Percentiles rank a stretch among this genome's conserved stretches.
phyloP scores from a whole-genome alignment of 2,329 filamentous ascomycete genomes.

The Aspergillus sp. region DNA sequence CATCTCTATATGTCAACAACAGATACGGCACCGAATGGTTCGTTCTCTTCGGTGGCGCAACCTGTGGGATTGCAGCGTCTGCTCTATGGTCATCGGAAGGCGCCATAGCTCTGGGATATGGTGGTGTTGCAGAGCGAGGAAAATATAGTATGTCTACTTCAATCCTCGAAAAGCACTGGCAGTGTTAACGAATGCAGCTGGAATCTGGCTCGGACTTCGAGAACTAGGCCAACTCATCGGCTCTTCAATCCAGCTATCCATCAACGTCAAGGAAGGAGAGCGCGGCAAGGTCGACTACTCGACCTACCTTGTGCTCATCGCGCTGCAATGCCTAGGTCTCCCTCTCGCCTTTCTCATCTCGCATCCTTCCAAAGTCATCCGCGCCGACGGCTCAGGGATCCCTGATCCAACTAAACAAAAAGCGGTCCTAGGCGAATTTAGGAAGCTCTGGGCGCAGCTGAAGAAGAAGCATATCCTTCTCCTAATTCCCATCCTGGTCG shows the following conservation, averaged over 20 bases:
- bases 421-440: constrained; percentile 4
- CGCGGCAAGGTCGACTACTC: constrained; percentile 6
- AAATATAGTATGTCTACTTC: neutral
- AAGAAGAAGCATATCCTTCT: constrained; percentile 7
- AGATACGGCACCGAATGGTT: constrained; percentile 7
- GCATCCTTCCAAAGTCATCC: constrained; percentile 5
- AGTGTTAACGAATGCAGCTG: neutral
- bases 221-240: constrained; percentile 11
- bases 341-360: constrained; percentile 4
- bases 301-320: constrained; percentile 5
- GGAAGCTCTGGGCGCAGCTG: constrained; percentile 3
- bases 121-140: constrained; percentile 3
- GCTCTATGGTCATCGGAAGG: constrained; percentile 4
- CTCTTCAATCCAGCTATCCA: constrained; percentile 5
- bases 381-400: neutral
- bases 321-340: constrained; percentile 1
- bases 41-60: constrained; percentile 6
- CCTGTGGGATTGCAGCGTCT: constrained; percentile 7
- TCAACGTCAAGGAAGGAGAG: constrained; percentile 4
- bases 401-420: constrained; percentile 3
- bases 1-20: constrained; percentile 4
- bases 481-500: constrained; percentile 5
- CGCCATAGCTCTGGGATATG: constrained; percentile 6
- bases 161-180: neutral
- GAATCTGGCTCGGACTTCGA: constrained; percentile 10